These are phyloP conservation scores for Yamadazyma laniorum DNA, from an alignment of 805 yeast genomes.

Conservation along the genomic window DNA sequence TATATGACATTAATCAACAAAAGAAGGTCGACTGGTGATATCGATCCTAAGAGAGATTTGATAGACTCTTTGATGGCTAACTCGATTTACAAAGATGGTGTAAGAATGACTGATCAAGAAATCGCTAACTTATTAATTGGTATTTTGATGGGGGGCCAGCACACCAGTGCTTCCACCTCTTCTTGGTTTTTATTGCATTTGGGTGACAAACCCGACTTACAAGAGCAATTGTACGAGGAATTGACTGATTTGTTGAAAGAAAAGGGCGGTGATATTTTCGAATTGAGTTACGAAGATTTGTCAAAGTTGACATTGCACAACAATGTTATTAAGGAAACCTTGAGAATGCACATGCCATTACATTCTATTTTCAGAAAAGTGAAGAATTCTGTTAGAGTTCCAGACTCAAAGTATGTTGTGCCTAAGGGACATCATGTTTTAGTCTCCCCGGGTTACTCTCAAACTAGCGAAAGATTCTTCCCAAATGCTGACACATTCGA, in stretches of 20 bases:
- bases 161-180: conserved; percentile 93
- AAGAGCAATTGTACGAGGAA: conserved; percentile 77
- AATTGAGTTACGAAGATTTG: conserved; percentile 76
- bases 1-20: conserved; percentile 74
- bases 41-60: conserved; percentile 76
- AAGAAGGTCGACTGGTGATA: conserved; percentile 75
- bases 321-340: conserved; percentile 85
- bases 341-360: conserved; percentile 94
- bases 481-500: conserved; percentile 69
- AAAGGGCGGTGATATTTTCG: conserved; percentile 45
- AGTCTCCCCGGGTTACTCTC: conserved; percentile 92
- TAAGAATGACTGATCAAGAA: conserved; percentile 90
- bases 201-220: conserved; percentile 83
- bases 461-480: conserved; percentile 73
- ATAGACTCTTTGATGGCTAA: conserved; percentile 81
- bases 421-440: conserved; percentile 88
- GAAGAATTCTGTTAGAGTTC: conserved; percentile 70
- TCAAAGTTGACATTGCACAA: conserved; percentile 79
- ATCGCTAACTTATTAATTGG: conserved; percentile 90
- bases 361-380: conserved; percentile 96
- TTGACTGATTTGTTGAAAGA: conserved; percentile 61
- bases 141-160: conserved; percentile 98
- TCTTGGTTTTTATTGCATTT: conserved; percentile 92
- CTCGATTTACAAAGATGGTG: conserved; percentile 90
- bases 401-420: conserved; percentile 73